Evolutionary conservation across 768 basidiomycete species (phyloP).

Genomic region (Astraeus odoratus): DNA sequence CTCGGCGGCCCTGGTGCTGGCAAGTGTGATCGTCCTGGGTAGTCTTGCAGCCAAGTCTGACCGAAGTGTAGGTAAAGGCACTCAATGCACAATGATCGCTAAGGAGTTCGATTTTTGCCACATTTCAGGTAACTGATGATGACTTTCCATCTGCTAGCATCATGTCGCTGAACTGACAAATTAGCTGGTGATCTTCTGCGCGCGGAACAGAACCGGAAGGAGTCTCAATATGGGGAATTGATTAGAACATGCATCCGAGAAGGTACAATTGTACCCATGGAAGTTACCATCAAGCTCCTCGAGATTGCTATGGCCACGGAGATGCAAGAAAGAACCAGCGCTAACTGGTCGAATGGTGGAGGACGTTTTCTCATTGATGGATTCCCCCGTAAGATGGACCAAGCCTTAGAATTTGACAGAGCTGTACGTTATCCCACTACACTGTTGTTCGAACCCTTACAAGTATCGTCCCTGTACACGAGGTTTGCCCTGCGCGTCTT

Average conservation of each 20-base stretch:
- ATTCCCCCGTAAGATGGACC: constrained; percentile 98
- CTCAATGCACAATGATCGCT: constrained; percentile 84
- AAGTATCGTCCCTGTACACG: not conserved
- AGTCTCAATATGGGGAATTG: constrained; percentile 74
- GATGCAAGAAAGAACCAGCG: constrained; percentile 37
- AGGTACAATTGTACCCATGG: constrained; percentile 92
- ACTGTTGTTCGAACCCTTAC: not conserved
- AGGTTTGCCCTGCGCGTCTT: constrained; percentile 77
- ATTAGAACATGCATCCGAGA: constrained; percentile 87
- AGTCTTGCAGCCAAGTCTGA: constrained; percentile 4
- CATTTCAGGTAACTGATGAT: constrained; percentile 64
- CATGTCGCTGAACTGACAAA: constrained; percentile 1
- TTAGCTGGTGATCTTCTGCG: constrained; percentile 96
- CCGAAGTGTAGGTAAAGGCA: constrained; percentile 74
- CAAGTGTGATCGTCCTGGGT: constrained; percentile 24
- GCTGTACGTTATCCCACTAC: constrained; percentile 41
- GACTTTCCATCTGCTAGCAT: constrained; percentile 4
- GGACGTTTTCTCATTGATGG: constrained; percentile 95
- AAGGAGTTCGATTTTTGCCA: constrained; percentile 84
- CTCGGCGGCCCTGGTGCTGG: constrained; percentile 97
- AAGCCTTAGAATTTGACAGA: constrained; percentile 86
- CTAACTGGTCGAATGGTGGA: constrained; percentile 61
- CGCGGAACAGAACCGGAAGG: constrained; percentile 84
- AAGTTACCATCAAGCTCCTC: constrained; percentile 92
- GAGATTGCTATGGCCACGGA: constrained; percentile 82